Evolutionary conservation across 1,139 yeast genomes (phyloP).

Genomic region (Pichia sp.): DNA sequence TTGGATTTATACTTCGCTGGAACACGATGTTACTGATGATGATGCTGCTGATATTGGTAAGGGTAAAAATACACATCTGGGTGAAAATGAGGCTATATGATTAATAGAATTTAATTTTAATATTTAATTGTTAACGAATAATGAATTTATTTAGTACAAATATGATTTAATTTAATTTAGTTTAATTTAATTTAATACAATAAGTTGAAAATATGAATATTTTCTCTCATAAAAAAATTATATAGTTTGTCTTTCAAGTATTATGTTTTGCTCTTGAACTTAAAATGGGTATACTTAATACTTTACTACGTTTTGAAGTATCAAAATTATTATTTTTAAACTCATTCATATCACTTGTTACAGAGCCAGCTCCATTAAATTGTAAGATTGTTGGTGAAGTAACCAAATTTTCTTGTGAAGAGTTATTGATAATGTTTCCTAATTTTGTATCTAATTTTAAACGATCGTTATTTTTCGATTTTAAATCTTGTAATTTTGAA

Average conservation of each 20-base stretch:
- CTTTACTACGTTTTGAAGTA: constrained; percentile 18
- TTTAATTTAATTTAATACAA: not conserved
- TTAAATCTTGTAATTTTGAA: constrained; percentile 24
- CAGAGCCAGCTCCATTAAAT: not conserved
- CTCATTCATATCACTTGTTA: not conserved
- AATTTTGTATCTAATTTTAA: constrained; percentile 25
- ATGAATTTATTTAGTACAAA: too few species aligned
- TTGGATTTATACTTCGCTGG: constrained; percentile 25
- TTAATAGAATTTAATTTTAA: not conserved
- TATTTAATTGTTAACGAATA: not conserved
- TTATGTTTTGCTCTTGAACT: constrained; percentile 21
- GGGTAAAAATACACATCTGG: too few species aligned
- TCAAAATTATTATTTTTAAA: constrained; percentile 3
- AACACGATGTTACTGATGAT: constrained; percentile 7
- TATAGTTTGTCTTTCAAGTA: not conserved
- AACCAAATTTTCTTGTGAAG: constrained; percentile 21
- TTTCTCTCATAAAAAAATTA: too few species aligned
- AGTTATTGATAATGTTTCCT: constrained; percentile 20
- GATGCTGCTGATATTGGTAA: not conserved
- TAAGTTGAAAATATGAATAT: not conserved
- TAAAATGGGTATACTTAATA: constrained; percentile 28
- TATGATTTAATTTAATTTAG: too few species aligned
- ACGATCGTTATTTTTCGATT: constrained; percentile 25
- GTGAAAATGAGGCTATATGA: too few species aligned
- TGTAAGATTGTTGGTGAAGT: constrained; percentile 6